Evolutionary conservation across 768 basidiomycete genomes (phyloP).

Genomic region (Mycena maculata): DNA sequence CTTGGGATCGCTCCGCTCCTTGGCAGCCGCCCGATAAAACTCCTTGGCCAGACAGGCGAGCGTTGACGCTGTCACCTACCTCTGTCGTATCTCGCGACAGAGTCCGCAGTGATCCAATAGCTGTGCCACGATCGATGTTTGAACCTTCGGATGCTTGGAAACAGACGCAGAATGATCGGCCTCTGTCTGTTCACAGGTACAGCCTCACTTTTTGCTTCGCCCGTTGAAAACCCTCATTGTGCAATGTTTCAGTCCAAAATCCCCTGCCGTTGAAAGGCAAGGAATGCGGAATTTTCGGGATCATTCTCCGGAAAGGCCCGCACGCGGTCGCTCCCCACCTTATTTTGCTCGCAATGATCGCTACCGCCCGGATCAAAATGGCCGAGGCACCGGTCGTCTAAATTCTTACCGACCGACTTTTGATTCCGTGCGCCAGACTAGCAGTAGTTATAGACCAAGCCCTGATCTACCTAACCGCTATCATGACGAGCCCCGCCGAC

Average conservation of each 20-base stretch:
- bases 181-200: constrained; percentile 54
- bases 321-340: constrained; percentile 47
- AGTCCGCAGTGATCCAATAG: constrained; percentile 46
- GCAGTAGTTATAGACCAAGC: constrained; percentile 18
- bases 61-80: constrained; percentile 52
- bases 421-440: constrained; percentile 32
- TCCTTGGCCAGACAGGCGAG: constrained; percentile 57
- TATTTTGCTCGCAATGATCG: constrained; percentile 53
- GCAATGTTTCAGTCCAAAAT: constrained; percentile 39
- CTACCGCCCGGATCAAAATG: constrained; percentile 60
- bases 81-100: constrained; percentile 41
- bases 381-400: constrained; percentile 52
- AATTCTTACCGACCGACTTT: constrained; percentile 68
- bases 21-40: constrained; percentile 53
- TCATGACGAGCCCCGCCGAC: constrained; percentile 10
- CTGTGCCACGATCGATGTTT: constrained; percentile 66
- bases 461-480: background rate
- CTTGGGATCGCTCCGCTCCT: constrained; percentile 58
- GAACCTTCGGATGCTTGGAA: constrained; percentile 83
- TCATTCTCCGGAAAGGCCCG: constrained; percentile 50
- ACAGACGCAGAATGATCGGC: constrained; percentile 62
- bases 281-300: constrained; percentile 46
- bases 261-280: constrained; percentile 46
- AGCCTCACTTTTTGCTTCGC: constrained; percentile 39
- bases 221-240: constrained; percentile 27